Conservation (phyloP, 1,284 basidiomycete species). For the Chalciporus sp. region DNA sequence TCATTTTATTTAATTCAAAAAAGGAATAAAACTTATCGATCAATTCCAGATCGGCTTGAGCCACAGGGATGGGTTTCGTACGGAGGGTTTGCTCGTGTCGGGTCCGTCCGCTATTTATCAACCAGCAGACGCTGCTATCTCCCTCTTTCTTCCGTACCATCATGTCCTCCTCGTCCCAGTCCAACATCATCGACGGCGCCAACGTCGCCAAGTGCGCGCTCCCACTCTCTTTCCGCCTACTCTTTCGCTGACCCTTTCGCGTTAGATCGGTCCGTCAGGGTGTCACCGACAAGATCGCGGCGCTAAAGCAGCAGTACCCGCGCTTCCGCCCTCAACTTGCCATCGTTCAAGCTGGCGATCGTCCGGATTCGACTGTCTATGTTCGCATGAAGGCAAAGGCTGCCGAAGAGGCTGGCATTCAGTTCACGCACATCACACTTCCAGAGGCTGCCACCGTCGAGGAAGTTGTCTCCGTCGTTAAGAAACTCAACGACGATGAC, state of each 20-base stretch:
- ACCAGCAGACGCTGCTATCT: constrained; percentile 29
- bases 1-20: background rate
- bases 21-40: background rate
- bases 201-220: constrained; percentile 79
- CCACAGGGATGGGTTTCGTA: constrained; percentile 12
- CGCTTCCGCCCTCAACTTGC: constrained; percentile 89
- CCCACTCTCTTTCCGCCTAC: constrained; percentile 2
- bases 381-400: constrained; percentile 99
- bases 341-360: constrained; percentile 93
- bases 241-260: constrained; percentile 9
- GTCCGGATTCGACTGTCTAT: constrained; percentile 90
- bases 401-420: constrained; percentile 93
- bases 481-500: constrained; percentile 84
- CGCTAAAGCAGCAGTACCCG: constrained; percentile 65
- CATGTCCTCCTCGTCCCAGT: constrained; percentile 50
- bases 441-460: constrained; percentile 75
- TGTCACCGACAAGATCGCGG: constrained; percentile 67
- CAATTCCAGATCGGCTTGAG: background rate
- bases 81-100: background rate
- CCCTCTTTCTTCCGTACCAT: constrained; percentile 43
- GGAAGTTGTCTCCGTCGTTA: constrained; percentile 79
- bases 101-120: background rate
- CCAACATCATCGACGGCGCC: constrained; percentile 84
- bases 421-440: constrained; percentile 79
- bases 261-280: constrained; percentile 79